phyloP scores from a whole-genome alignment of 2,329 filamentous ascomycete genomes.

The Neonectria hederae region DNA sequence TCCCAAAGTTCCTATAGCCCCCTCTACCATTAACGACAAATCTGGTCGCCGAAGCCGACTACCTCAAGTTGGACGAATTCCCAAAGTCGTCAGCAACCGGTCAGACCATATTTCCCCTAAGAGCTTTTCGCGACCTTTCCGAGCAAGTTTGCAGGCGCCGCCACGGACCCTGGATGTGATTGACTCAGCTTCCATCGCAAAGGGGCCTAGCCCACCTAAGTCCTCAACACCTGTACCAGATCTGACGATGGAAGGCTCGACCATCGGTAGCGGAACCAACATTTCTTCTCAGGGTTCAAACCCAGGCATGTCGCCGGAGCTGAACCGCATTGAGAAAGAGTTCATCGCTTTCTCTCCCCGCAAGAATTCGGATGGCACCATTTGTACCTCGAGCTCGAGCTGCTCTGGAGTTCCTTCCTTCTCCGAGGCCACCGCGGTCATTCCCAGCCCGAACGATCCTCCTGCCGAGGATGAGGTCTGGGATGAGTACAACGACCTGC shows the following conservation, averaged over 20 bases:
- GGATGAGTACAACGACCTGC: slow-evolving; percentile 91
- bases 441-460: slow-evolving; percentile 69
- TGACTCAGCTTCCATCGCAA: slow-evolving; percentile 55
- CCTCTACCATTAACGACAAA: slow-evolving; percentile 10
- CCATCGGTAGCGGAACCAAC: slow-evolving; percentile 45
- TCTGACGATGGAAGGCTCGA: slow-evolving; percentile 48
- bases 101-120: slow-evolving; percentile 74
- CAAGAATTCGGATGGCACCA: slow-evolving; percentile 73
- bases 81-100: slow-evolving; percentile 77
- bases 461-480: slow-evolving; percentile 87
- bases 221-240: slow-evolving; percentile 52
- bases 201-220: slow-evolving; percentile 57
- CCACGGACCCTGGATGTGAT: slow-evolving; percentile 42
- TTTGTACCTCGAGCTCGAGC: slow-evolving; percentile 62
- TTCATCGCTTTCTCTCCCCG: slow-evolving; percentile 79
- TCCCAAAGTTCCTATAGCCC: slow-evolving; percentile 6
- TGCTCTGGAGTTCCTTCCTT: slow-evolving; percentile 72
- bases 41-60: slow-evolving; percentile 64
- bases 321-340: slow-evolving; percentile 57
- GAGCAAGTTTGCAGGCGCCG: slow-evolving; percentile 57
- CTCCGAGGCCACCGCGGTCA: slow-evolving; percentile 71
- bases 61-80: slow-evolving; percentile 85
- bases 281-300: slow-evolving; percentile 45
- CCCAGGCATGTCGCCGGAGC: slow-evolving; percentile 44
- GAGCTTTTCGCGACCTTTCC: slow-evolving; percentile 88